Conservation (phyloP, 2,329 filamentous ascomycete species). For the Juglanconis sp. region DNA sequence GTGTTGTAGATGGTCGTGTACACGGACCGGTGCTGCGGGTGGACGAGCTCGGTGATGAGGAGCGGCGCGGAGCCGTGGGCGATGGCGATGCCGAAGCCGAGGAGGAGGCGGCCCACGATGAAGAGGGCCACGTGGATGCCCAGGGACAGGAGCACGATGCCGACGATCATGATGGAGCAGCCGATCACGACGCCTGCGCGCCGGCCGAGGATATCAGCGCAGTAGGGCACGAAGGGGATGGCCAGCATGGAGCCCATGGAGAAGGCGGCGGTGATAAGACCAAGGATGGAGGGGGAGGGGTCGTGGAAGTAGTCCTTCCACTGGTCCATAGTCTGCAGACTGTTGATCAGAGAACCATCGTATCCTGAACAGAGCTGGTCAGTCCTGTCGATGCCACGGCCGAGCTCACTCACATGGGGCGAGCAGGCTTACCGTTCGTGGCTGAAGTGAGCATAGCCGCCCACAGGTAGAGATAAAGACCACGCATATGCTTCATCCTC, state of each 20-base stretch:
- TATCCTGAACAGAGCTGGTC: conserved; percentile 26
- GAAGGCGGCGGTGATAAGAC: conserved; percentile 42
- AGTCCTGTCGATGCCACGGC: background rate
- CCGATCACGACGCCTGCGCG: conserved; percentile 42
- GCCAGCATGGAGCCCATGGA: conserved; percentile 43
- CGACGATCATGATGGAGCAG: conserved; percentile 38
- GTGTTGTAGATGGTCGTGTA: conserved; percentile 32
- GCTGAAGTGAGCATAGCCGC: conserved; percentile 33
- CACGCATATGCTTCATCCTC: conserved; percentile 28
- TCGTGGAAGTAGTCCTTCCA: conserved; percentile 37
- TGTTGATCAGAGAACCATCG: conserved; percentile 45
- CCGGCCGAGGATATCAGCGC: conserved; percentile 42
- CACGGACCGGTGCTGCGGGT: conserved; percentile 34
- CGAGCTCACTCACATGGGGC: background rate
- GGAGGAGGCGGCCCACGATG: conserved; percentile 35
- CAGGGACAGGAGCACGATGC: conserved; percentile 37
- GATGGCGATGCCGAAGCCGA: conserved; percentile 31
- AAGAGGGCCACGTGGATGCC: conserved; percentile 37
- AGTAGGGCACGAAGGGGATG: conserved; percentile 43
- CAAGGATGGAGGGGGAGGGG: conserved; percentile 32
- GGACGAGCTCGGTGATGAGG: conserved; percentile 34
- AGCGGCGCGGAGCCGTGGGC: conserved; percentile 22
- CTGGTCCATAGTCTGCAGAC: conserved; percentile 39
- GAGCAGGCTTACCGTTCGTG: conserved; percentile 29
- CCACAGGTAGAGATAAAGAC: conserved; percentile 31